Base-by-base conservation (phyloP, 139 green algal genomes). In the Chlamydomonas sp. region DNA sequence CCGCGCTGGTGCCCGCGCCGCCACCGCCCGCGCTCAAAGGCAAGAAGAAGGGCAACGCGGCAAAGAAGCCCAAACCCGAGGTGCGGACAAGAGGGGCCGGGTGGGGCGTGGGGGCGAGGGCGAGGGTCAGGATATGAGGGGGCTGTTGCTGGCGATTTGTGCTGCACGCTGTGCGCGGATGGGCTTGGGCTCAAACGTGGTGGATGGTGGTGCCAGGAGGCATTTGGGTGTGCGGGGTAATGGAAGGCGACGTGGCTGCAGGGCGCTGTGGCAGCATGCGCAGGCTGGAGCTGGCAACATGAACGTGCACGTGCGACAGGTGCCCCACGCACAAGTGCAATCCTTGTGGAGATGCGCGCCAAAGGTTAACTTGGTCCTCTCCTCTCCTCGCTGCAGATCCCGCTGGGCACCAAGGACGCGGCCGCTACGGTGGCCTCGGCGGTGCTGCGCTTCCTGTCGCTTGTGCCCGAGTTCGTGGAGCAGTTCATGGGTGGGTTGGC, bases 391-490 rank as follows among this genome's bases (percentile, higher is more conserved):
- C 6, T 5, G 49, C 83, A 87, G 83, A 61, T 75, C 0, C 85
- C 89, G 67, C 66, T 88, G 66, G 85, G 89, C 20, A 69, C 78
- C 14, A 85, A 88, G 60, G 82, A 91, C 75, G 86, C 85, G 57
- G 89, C 85, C 64, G 89, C 84, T 64, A 91, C 90, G 5, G 80
- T 84, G 6, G 92, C 89, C 12, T 72, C 92, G 5, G 92, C 92
- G 20, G 92, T 89, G 86, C 78, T 95, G 73, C 88, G 92, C 57
- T 95, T 92, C 88, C 79, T 95, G 75, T 88, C 90, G 6, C 79
- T 92, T 63, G 87, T 87, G 62, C 92, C 92, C 49, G 84, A 80
- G 1, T 93, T 92, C 73, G 84, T 81, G n/a, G 78, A 91, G 14
- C 78, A 91, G 49, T 79, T 92, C 3, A 78, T 92, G 82, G 79